Evolutionary conservation across 1,139 yeast species (phyloP), one percentile per base, ranked within the genome.

Genomic region (Debaryomyces udenii): DNA sequence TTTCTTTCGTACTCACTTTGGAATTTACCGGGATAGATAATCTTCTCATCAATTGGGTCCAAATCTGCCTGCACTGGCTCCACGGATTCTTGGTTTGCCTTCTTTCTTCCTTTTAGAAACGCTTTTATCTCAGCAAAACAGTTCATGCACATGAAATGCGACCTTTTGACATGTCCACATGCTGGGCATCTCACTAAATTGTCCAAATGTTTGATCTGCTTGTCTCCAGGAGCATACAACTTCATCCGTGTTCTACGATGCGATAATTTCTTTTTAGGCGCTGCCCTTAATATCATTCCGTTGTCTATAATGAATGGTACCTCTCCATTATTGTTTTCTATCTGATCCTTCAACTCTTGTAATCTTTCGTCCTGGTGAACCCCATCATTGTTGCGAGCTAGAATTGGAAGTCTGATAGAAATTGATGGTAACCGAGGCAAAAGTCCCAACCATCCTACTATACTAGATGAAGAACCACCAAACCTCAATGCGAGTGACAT

Each of bases 141-240:
- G 59, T 86, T 80, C 96, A 89, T 89, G 66, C 99, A 91, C 61
- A 91, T 75, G 42, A 90, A 82, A 62, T 91, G 96, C 2, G 94
- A 82, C 57, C 97, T 76, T 66, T 91, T 91, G 52, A 81, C 86
- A 49, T 87, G 86, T 32, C 99, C 99, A 68, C 99, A 93, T 1
- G 96, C 86, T 3, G 98, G 96, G 62, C 99, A 93, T 60, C 96
- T 79, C 49, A 86, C 88, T 53, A 93, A 69, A 59, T 87, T 86
- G 44, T 83, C 78, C 50, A 87, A 73, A 40, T 83, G 83, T 61
- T 88, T 81, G 50, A 86, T 72, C 56, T 90, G 94, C 61, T 89
- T 91, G 48, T 80, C 75, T 9, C 90, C 95, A 3, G 96, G 91
- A 11, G 88, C 86, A 54, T 86, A 83, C 52, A 87, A 77, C 66